A percentile compares a stretch with the other conserved stretches of the same genome.
Conservation (phyloP, 2,329 filamentous ascomycete species). For the Pseudogymnoascus sp. region DNA sequence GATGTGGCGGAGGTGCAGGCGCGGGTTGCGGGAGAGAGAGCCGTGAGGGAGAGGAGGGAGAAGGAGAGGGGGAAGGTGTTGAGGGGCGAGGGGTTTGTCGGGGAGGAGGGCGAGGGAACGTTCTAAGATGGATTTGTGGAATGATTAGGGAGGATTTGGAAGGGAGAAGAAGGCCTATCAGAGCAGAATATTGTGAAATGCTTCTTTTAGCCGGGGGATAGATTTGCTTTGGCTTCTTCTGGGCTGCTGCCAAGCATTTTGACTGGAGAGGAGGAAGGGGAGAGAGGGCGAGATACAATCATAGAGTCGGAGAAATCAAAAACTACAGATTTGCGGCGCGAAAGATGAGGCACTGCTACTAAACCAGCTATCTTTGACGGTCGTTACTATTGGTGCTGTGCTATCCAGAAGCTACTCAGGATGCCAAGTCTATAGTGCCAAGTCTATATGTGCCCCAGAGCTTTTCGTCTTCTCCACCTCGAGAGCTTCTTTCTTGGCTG, state of each 20-base stretch:
- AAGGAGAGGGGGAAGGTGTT: slow-evolving; percentile 66
- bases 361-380: not conserved
- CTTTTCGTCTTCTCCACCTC: slow-evolving; percentile 2
- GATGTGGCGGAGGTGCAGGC: slow-evolving; percentile 62
- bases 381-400: not conserved
- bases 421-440: slow-evolving; percentile 20
- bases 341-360: not conserved
- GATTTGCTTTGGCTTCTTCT: not conserved
- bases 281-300: not conserved
- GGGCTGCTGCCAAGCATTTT: not conserved
- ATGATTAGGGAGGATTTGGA: not conserved
- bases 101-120: slow-evolving; percentile 52
- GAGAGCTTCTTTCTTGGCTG: slow-evolving; percentile 3
- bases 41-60: slow-evolving; percentile 61
- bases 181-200: slow-evolving; percentile 48
- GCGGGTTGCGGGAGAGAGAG: slow-evolving; percentile 64
- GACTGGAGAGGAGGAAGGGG: not conserved
- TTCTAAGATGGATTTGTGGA: slow-evolving; percentile 4
- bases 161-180: slow-evolving; percentile 10
- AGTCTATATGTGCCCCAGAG: slow-evolving; percentile 18
- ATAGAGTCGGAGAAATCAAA: not conserved
- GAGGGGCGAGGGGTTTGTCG: slow-evolving; percentile 75
- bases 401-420: not conserved
- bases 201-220: slow-evolving; percentile 21
- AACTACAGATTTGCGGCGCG: not conserved